Evolutionary conservation across 805 yeast genomes (phyloP).

Genomic region (Monosporozyma unispora): DNA sequence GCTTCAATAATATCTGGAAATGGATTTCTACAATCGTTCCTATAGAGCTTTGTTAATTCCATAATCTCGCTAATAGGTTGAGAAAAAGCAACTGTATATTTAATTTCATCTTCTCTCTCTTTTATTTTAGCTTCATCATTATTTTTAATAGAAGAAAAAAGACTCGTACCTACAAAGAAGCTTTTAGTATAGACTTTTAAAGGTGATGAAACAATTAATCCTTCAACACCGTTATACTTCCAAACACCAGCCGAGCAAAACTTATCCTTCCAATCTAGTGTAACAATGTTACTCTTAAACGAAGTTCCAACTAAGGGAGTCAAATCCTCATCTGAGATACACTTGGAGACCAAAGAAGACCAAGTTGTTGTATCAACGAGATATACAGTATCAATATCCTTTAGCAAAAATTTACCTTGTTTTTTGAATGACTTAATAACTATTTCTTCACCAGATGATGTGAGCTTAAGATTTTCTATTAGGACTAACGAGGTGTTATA

Average conservation of each 20-base stretch:
- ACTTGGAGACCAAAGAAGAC: slow-evolving; percentile 13
- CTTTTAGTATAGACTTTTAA: not conserved
- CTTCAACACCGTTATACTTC: slow-evolving; percentile 6
- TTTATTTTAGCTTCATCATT: not conserved
- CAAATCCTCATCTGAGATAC: slow-evolving; percentile 14
- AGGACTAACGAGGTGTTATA: slow-evolving; percentile 21
- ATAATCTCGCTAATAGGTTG: slow-evolving; percentile 20
- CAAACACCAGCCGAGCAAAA: slow-evolving; percentile 6
- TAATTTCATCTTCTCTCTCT: slow-evolving; percentile 2
- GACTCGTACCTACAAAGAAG: not conserved
- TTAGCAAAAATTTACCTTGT: not conserved
- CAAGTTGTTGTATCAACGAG: slow-evolving; percentile 7
- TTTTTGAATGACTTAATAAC: not conserved
- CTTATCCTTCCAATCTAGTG: not conserved
- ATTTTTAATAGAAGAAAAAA: no score
- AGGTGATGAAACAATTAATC: slow-evolving; percentile 2
- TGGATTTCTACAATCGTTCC: slow-evolving; percentile 10
- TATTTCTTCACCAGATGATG: not conserved
- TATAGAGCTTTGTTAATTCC: slow-evolving; percentile 11
- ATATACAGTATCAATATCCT: not conserved
- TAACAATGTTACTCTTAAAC: slow-evolving; percentile 10
- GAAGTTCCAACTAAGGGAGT: slow-evolving; percentile 7
- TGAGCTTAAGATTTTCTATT: slow-evolving; percentile 14
- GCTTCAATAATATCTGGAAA: slow-evolving; percentile 14
- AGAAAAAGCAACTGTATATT: slow-evolving; percentile 3